Evolutionary conservation across 805 yeast species (phyloP).

Genomic region (Naumovozyma baii): DNA sequence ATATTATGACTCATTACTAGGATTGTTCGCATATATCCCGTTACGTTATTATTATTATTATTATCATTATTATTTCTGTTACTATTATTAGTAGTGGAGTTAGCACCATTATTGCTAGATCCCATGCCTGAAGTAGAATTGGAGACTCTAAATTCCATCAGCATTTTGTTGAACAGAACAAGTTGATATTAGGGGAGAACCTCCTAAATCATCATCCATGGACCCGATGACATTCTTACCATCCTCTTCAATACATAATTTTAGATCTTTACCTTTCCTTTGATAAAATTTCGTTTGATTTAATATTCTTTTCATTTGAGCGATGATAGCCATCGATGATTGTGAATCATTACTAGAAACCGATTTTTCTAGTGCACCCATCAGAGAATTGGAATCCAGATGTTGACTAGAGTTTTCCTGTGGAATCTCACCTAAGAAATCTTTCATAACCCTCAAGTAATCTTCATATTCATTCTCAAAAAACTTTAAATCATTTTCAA

Average conservation of each 20-base stretch:
- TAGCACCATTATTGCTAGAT: background rate
- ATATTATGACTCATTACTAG: too few relatives aligned
- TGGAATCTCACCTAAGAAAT: background rate
- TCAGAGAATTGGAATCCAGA: constrained; percentile 2
- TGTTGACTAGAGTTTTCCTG: background rate
- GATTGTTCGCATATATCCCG: background rate
- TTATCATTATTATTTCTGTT: background rate
- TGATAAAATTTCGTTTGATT: constrained; percentile 16
- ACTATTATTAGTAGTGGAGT: background rate
- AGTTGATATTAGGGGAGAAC: background rate
- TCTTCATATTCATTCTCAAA: constrained; percentile 64
- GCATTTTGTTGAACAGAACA: background rate
- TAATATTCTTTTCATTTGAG: constrained; percentile 17
- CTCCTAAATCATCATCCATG: background rate
- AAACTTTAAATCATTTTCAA: constrained; percentile 69
- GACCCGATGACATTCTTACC: background rate
- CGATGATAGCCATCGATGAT: constrained; percentile 14
- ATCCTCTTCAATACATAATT: background rate
- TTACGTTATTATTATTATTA: background rate
- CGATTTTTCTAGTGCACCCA: constrained; percentile 16
- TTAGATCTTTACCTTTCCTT: constrained; percentile 22
- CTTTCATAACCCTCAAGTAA: constrained; percentile 9
- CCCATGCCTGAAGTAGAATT: background rate
- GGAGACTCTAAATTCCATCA: background rate
- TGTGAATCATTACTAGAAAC: constrained; percentile 16